Evolutionary conservation across 768 basidiomycete species (phyloP).

Genomic region (Nevesoporus exiguus): DNA sequence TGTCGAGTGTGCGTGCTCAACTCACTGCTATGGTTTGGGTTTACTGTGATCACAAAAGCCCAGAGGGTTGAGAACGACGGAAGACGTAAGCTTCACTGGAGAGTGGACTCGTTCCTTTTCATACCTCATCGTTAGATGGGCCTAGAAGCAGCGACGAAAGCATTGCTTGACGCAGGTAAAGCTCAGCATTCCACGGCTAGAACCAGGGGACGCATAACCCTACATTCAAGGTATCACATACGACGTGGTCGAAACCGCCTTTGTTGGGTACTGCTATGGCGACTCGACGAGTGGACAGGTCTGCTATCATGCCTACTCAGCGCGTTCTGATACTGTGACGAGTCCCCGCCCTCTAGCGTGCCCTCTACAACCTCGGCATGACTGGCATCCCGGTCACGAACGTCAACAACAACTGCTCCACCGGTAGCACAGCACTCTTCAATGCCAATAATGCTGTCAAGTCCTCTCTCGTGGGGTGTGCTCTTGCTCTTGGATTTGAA

Average conservation of each 20-base stretch:
- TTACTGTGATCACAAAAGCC: constrained; percentile 44
- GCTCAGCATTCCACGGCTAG: background rate
- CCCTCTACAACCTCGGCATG: constrained; percentile 79
- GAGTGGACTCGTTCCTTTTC: background rate
- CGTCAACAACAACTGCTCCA: constrained; percentile 87
- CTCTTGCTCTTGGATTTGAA: constrained; percentile 83
- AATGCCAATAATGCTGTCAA: constrained; percentile 71
- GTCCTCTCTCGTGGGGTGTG: constrained; percentile 66
- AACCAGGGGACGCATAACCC: background rate
- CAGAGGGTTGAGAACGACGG: constrained; percentile 59
- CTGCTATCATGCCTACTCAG: constrained; percentile 7
- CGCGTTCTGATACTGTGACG: background rate
- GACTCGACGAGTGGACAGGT: constrained; percentile 79
- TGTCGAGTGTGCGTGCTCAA: background rate
- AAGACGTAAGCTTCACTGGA: constrained; percentile 51
- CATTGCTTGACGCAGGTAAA: constrained; percentile 76
- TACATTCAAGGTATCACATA: constrained; percentile 67
- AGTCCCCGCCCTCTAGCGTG: constrained; percentile 42
- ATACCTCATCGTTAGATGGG: constrained; percentile 58
- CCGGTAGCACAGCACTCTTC: constrained; percentile 75
- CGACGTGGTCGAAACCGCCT: constrained; percentile 69
- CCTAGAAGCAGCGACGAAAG: constrained; percentile 82
- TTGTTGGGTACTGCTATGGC: constrained; percentile 76
- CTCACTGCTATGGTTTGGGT: background rate
- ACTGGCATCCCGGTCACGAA: constrained; percentile 83